Percentiles rank a stretch among this genome's conserved stretches.
Conservation (phyloP, 345 rosid genomes). For the Litchi chinensis region DNA sequence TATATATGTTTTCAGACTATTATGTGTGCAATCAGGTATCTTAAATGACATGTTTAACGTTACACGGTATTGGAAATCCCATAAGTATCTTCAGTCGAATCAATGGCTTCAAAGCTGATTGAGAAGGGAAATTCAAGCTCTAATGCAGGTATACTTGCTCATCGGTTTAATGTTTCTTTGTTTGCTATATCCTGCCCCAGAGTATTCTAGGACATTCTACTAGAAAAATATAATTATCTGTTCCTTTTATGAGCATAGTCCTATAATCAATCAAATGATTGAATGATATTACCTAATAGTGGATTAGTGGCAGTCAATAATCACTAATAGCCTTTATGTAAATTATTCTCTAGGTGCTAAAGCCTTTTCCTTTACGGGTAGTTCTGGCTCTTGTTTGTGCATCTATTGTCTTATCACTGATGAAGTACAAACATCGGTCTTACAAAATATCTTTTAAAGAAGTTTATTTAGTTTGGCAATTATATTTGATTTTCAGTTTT, state of each 20-base stretch:
- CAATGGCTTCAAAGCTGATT: too few relatives aligned
- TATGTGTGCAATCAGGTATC: too few relatives aligned
- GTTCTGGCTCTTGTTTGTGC: background rate
- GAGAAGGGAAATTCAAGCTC: too few relatives aligned
- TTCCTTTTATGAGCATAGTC: background rate
- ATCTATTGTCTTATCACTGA: background rate
- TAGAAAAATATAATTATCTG: background rate
- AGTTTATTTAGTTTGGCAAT: background rate
- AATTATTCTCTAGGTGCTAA: background rate
- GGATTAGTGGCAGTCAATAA: background rate
- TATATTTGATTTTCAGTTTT: background rate
- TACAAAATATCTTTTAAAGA: background rate
- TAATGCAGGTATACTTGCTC: too few relatives aligned
- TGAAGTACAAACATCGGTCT: background rate
- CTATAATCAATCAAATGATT: conserved; percentile 3
- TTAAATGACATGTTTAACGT: too few relatives aligned
- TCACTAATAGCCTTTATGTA: background rate
- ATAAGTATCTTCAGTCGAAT: too few relatives aligned
- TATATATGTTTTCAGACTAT: too few relatives aligned
- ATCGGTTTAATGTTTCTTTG: too few relatives aligned
- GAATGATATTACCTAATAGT: background rate
- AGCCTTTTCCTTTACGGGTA: background rate
- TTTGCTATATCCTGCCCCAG: background rate
- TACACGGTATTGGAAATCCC: too few relatives aligned
- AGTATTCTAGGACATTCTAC: background rate